phyloP scores from a whole-genome alignment of 2,329 filamentous ascomycete genomes.

The Cylindrodendrum hubeiense region DNA sequence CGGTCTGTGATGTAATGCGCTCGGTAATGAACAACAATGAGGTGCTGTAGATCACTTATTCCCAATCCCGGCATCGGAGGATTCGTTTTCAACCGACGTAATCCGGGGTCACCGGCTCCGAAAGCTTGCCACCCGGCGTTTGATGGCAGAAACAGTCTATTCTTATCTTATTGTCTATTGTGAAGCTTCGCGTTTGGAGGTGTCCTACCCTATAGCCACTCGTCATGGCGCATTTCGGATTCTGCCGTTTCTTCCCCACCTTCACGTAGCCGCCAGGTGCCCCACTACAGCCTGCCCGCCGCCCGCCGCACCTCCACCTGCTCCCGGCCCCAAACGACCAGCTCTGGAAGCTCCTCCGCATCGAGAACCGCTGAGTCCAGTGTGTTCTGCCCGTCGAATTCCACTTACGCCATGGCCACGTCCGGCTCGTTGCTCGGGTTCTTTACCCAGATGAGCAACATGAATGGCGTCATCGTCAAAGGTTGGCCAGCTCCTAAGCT shows the following conservation, averaged over 20 bases:
- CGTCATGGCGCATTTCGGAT: background rate
- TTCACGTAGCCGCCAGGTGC: constrained; percentile 3
- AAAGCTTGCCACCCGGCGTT: background rate
- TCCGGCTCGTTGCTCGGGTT: constrained; percentile 53
- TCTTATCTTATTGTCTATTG: background rate
- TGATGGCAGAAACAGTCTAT: background rate
- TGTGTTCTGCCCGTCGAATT: constrained; percentile 3
- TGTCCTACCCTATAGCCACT: background rate
- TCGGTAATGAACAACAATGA: background rate
- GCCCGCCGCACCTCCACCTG: constrained; percentile 13
- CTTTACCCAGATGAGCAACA: constrained; percentile 60
- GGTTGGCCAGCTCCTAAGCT: constrained; percentile 51
- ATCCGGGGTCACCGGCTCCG: background rate
- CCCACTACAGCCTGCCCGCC: constrained; percentile 22
- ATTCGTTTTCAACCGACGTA: background rate
- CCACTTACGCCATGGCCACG: constrained; percentile 52
- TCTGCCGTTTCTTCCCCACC: constrained; percentile 4
- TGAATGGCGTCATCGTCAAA: constrained; percentile 61
- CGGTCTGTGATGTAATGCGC: background rate
- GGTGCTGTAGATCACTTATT: background rate
- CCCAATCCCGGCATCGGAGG: constrained; percentile 15
- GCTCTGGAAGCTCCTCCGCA: constrained; percentile 35
- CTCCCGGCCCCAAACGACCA: constrained; percentile 31
- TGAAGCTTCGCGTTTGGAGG: background rate
- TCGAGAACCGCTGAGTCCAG: constrained; percentile 22